Percentiles rank a stretch among this genome's conserved stretches.
These are phyloP conservation scores for Fraxinus latifolia DNA, from an alignment of 305 asterid genomes.

Conservation along the genomic window DNA sequence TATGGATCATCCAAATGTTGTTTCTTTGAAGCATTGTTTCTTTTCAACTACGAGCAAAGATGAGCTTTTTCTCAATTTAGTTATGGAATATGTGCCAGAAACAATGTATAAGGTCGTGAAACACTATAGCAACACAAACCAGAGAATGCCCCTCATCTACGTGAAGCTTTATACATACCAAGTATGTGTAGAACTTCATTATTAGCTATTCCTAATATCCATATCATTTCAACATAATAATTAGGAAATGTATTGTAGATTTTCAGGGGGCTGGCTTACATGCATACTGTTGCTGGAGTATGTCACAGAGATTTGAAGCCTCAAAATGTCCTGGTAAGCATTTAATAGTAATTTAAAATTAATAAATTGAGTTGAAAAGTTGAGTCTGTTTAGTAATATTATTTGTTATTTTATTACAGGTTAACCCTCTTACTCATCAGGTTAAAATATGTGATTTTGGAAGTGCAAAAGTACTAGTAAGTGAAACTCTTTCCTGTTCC, in stretches of 20 bases:
- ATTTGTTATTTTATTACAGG: slow-evolving; percentile 38
- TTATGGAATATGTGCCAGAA: slow-evolving; percentile 95
- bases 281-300: slow-evolving; percentile 88
- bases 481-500: slow-evolving; percentile 23
- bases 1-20: slow-evolving; percentile 91
- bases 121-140: no score
- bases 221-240: neutral
- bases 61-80: slow-evolving; percentile 84
- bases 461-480: slow-evolving; percentile 90
- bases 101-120: slow-evolving; percentile 10
- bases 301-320: slow-evolving; percentile 96
- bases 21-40: slow-evolving; percentile 84
- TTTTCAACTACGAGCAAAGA: slow-evolving; percentile 79
- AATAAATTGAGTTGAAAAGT: neutral
- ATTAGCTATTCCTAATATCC: no score
- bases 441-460: slow-evolving; percentile 95
- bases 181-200: no score
- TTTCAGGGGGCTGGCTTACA: slow-evolving; percentile 89
- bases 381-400: slow-evolving; percentile 10
- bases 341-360: neutral
- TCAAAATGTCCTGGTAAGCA: slow-evolving; percentile 79
- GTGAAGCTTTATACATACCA: no score
- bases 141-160: no score
- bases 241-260: slow-evolving; percentile 45
- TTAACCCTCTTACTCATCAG: slow-evolving; percentile 70